Evolutionary conservation across 768 basidiomycete species (phyloP).

Genomic region (Termitomyces bulborhizus): DNA sequence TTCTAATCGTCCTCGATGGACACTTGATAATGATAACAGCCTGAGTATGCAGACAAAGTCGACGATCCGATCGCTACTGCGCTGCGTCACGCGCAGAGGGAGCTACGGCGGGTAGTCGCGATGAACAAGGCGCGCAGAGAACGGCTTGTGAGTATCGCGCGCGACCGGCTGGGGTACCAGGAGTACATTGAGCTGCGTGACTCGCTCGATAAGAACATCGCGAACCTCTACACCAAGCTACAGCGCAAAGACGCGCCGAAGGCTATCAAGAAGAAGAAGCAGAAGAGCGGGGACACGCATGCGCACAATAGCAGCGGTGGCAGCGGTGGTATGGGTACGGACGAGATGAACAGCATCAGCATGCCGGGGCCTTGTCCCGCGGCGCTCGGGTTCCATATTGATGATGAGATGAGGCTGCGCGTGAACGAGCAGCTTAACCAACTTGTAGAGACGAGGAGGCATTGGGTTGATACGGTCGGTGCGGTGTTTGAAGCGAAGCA

Average conservation of each 20-base stretch:
- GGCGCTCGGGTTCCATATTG: slow-evolving; percentile 61
- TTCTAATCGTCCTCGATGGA: background rate
- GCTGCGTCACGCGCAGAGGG: slow-evolving; percentile 80
- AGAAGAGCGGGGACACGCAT: slow-evolving; percentile 16
- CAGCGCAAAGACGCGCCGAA: slow-evolving; percentile 80
- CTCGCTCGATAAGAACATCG: slow-evolving; percentile 81
- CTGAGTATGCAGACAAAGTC: slow-evolving; percentile 69
- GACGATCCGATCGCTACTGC: slow-evolving; percentile 94
- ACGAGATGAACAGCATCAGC: slow-evolving; percentile 26
- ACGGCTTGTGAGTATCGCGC: slow-evolving; percentile 68
- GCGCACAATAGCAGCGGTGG: too few relatives aligned
- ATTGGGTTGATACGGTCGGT: slow-evolving; percentile 78
- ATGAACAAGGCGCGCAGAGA: slow-evolving; percentile 80
- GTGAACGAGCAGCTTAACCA: slow-evolving; percentile 65
- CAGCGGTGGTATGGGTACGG: slow-evolving; percentile 1
- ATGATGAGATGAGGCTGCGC: slow-evolving; percentile 56
- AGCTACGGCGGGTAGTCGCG: slow-evolving; percentile 69
- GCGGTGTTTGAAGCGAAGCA: slow-evolving; percentile 73
- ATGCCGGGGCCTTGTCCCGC: slow-evolving; percentile 60
- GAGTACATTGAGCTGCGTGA: slow-evolving; percentile 87
- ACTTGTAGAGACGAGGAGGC: slow-evolving; percentile 67
- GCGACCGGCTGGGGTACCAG: slow-evolving; percentile 84
- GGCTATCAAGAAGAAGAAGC: slow-evolving; percentile 75
- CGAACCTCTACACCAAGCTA: slow-evolving; percentile 65
- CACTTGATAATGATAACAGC: slow-evolving; percentile 29